Evolutionary conservation across 371 early-diverging fungal species (phyloP), one percentile per base, ranked within the genome.

Genomic region (Rhizopus microsporus): DNA sequence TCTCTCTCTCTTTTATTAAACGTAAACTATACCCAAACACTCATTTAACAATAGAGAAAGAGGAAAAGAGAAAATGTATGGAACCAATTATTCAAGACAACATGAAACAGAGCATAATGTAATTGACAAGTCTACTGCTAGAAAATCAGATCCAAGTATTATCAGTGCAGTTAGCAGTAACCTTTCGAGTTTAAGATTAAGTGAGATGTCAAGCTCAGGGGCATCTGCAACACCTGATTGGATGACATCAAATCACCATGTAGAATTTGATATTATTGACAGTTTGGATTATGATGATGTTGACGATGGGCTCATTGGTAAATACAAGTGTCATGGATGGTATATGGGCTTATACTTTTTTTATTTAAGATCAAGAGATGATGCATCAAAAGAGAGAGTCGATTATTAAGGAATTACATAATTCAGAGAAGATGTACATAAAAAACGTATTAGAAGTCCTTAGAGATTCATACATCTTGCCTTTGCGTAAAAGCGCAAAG

Each of bases 11-110:
- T 84, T 84, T 69, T 94, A 91, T 69, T 95, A 94, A 38, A 95
- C 90, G 78, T 79, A 90, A 55, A 81, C 80, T 73, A 95, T 95
- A 68, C 90, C 89, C n/a, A 94, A 94, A 13, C 93, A 87, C 23
- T 23, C 23, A 23, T 23, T 23, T 23, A 23, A 23, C 23, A 23
- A 23, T 23, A 23, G 23, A 23, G 23, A 23, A 23, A 23, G 23
- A 23, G 23, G 23, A 23, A 23, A 23, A 23, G 23, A 23, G 23
- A 23, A 23, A 23, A 23, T 23, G 23, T 23, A 23, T 23, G 23
- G 23, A 23, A 23, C 23, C 23, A 23, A 23, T 23, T 23, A 23
- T 23, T 23, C 23, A 23, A 23, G 23, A 23, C 23, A 23, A 23
- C 2, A 23, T 23, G 23, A 23, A 23, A 23, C 23, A 23, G 23